Base-by-base conservation (phyloP, 83 land plant genomes). In the Picea engelmannii region DNA sequence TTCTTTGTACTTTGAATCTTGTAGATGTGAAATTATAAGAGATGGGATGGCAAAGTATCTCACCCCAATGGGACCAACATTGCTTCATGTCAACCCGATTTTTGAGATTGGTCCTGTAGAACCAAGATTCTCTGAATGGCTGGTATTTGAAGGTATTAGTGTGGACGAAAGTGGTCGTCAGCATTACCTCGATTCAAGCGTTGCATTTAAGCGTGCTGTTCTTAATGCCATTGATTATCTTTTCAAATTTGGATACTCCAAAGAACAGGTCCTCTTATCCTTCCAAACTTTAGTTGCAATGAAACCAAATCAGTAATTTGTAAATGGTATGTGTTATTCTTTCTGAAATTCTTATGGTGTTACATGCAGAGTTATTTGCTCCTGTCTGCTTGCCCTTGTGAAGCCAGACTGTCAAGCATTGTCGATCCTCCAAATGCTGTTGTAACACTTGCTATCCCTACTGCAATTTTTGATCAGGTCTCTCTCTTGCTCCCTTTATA, bases 91-190 rank as follows among this genome's bases (percentile, higher is more conserved):
- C 42, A 80, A 87, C 79, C 89, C 89, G 6, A 84, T 87, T 61
- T 87, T 87, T 78, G 89, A 87, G 65, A 87, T 87, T 58, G 89
- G 89, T 25, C 89, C 89, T 5, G 35, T 87, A 70, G 89, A 87
- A 83, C 89, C 89, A 15, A 82, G 87, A 62, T 87, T 87, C 75
- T 87, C 89, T 25, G 89, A 87, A 64, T 87, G 87, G 87, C 38
- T 87, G 81, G 89, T 87, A 18, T 87, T 87, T 73, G 89, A 87
- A 81, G 89, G 89, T 38, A 21, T 87, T 18, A 87, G 89, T 71
- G 89, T 87, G 55, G 89, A 87, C 79, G 89, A 87, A 79, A 84
- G 64, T 52, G 89, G 89, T 31, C 81, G 77, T 23, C 89, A 87
- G 69, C 89, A 87, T 69, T 87, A 81, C 66, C 87, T 87, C 7